Evolutionary conservation across 306 rosid species (phyloP), one percentile per base, ranked within the genome.

Genomic region (Chamaecrista fasciculata): DNA sequence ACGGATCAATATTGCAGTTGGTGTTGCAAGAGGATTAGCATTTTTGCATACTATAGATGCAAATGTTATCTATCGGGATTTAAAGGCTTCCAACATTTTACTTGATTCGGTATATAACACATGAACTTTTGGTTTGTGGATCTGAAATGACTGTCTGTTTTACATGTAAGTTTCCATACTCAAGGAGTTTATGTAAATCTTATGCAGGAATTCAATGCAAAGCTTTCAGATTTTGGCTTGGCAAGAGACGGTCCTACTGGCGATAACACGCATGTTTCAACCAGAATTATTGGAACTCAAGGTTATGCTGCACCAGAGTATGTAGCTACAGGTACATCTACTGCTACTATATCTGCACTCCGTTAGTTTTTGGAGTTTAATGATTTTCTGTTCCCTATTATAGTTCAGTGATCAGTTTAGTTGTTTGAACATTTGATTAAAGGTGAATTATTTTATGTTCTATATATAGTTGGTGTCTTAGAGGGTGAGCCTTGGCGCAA

Each of bases 181-280:
- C 47, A 81, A 33, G 74, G 68, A 74, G 55, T 59, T 11, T 33
- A 29, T 4, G 39, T 33, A 24, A 55, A 37, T 29, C 37, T 62
- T 67, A 18, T 74, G 71, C 20, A 94, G 98, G 94, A 88, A 61
- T 94, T 94, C 84, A 90, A 69, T 48, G 85, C 94, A 2, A 88
- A 82, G 72, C 96, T 94, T 65, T 94, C 97, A 1, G 98, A 90
- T 85, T 94, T 94, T 34, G 97, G 98, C 39, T 83, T 94, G 75
- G 98, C 98, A 70, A 94, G 97, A 71, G 98, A 94, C 70, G 97
- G 97, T n/a, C 97, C 97, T 8, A 94, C 96, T 1, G 97, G 98
- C 56, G 98, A 94, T 48, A 90, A 90, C 59, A 90, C 98, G 78
- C 98, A 94, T 43, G 98, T 94, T 47, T 94, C 98, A 8, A 94